Evolutionary conservation across 2,329 filamentous ascomycete species (phyloP), one percentile per base, ranked within the genome.

Genomic region (Cladosporium sp.): DNA sequence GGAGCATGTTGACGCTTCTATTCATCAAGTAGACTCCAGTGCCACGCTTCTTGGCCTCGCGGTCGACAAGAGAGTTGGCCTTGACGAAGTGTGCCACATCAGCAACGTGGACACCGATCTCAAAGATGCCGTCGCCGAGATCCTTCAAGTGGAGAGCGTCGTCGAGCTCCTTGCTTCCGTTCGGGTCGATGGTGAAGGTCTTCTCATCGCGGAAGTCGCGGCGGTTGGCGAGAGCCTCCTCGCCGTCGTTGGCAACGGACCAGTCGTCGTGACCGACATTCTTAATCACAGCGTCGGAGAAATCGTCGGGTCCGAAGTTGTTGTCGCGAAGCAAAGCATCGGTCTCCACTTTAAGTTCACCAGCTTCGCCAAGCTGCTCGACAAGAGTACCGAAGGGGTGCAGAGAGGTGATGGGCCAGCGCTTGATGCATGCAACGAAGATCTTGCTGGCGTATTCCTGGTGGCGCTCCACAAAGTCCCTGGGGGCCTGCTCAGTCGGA

Each of bases 381-480:
- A 98, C 93, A 57, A 99, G 88, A 10, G 95, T 99, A 77, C 95
- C 95, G 75, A 99, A 99, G 36, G 95, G 95, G 81, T 99, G 95
- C 65, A 99, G 88, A n/a, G 95, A 99, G 32, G 95, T 99, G 75
- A 99, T 99, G 69, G 95, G 95, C 95, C 95, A 99, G 76, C 95
- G 89, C 86, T 99, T 99, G 81, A 99, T 99, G 82, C 93, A 97
- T 58, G 95, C 95, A 72, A 99, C 95, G 72, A 99, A 99, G 74
- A 99, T 99, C 74, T 93, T 91, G 80, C 97, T 96, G 66, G 94
- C 93, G 74, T 98, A 99, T 34, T 97, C 92, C 78, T 97, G 92
- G 78, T 99, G 95, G 80, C 95, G 97, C 83, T 99, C 95, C 32
- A 99, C 95, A 74, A 99, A 99, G 80, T 98, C 95, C 41, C 93